Evolutionary conservation across 768 basidiomycete species (phyloP), one percentile per base, ranked within the genome.

Genomic region (Gyrodon lividus): DNA sequence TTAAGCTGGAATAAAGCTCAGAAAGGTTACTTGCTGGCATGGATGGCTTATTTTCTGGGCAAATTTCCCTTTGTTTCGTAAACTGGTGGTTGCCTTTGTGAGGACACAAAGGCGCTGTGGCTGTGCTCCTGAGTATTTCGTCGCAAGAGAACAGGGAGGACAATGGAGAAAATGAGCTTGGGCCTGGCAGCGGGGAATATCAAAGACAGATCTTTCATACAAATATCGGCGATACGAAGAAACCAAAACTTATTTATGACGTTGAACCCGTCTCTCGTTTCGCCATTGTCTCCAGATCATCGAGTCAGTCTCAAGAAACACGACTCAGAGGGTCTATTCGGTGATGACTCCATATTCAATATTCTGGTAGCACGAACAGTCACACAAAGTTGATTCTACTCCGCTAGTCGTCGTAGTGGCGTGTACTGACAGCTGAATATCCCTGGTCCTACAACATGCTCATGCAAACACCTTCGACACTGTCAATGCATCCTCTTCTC

Each of bases 391-490:
- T n/a, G n/a, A n/a, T n/a, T n/a, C n/a, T n/a, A n/a, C n/a, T n/a
- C n/a, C n/a, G n/a, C n/a, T n/a, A n/a, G n/a, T n/a, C n/a, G n/a
- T n/a, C n/a, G n/a, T n/a, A n/a, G n/a, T n/a, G n/a, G n/a, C n/a
- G n/a, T n/a, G n/a, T n/a, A n/a, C n/a, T n/a, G n/a, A n/a, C n/a
- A n/a, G n/a, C n/a, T n/a, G n/a, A n/a, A n/a, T n/a, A n/a, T n/a
- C 19, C 47, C 10, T 30, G 30, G 28, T 51, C 54, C 46, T 50
- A 20, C 17, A 33, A 6, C 42, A 17, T 43, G 24, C 60, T 81
- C 76, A 99, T 49, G 88, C 84, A 70, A 99, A 99, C 26, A 99
- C 89, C 70, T 90, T 93, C 26, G 84, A 75, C 49, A 94, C 90
- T 22, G 86, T 88, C 62, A 99, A 71, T 53, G 83, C 83, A 69